These are phyloP conservation scores for Sclerospora graminicola DNA, from an alignment of 352 stramenopile species.

Conservation along the genomic window DNA sequence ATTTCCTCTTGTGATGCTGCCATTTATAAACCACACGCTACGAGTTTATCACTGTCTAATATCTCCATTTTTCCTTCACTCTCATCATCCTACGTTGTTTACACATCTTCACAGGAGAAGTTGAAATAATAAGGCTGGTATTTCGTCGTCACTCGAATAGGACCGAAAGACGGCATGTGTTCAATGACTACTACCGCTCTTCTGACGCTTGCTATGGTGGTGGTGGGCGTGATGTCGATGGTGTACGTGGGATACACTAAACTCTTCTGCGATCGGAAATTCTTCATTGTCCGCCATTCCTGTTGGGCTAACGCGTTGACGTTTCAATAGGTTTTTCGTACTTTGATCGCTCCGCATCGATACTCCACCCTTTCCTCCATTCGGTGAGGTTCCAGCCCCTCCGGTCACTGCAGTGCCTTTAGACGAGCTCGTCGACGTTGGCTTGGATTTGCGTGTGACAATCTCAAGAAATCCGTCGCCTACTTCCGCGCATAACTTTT, in stretches of 20 bases:
- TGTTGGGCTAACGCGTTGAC: constrained; percentile 21
- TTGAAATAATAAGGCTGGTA: constrained; percentile 28
- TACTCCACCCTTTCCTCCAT: constrained; percentile 9
- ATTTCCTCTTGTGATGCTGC: constrained; percentile 2
- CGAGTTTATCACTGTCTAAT: background rate
- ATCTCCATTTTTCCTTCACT: constrained; percentile 5
- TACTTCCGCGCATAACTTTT: constrained; percentile 35
- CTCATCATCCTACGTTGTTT: constrained; percentile 21
- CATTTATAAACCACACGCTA: constrained; percentile 2
- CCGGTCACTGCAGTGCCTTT: constrained; percentile 10
- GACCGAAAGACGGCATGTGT: constrained; percentile 1
- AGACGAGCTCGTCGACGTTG: constrained; percentile 3
- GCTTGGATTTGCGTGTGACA: constrained; percentile 31
- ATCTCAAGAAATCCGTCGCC: constrained; percentile 27
- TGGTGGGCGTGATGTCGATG: constrained; percentile 25
- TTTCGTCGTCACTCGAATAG: constrained; percentile 8
- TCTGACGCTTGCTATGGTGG: constrained; percentile 39
- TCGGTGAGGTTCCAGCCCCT: constrained; percentile 3
- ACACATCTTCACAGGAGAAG: constrained; percentile 24
- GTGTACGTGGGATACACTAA: constrained; percentile 19
- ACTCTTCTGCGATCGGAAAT: constrained; percentile 29
- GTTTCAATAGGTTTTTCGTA: constrained; percentile 35
- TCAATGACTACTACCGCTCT: constrained; percentile 21
- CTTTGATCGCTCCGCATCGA: constrained; percentile 7
- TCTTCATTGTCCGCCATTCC: constrained; percentile 27